These are phyloP conservation scores for Lotmaria passim DNA, from an alignment of 208 protist genomes.

Conservation along the genomic window DNA sequence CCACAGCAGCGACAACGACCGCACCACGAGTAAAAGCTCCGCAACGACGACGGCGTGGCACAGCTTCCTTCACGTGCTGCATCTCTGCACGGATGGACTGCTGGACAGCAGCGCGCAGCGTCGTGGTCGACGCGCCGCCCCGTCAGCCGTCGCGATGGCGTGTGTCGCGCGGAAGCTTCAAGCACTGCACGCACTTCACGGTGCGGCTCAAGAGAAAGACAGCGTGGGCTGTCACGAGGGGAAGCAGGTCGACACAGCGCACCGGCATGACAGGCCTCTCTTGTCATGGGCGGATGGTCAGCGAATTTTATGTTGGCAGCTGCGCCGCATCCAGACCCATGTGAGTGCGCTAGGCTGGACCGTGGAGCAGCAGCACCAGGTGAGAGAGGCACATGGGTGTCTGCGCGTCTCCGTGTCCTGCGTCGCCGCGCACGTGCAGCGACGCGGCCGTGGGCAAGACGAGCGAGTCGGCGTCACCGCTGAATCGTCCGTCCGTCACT, in stretches of 20 bases:
- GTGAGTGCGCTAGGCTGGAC: slow-evolving; percentile 22
- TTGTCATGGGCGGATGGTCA: slow-evolving; percentile 6
- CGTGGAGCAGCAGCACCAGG: slow-evolving; percentile 22
- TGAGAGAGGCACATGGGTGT: slow-evolving; percentile 1
- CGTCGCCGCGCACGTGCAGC: neutral
- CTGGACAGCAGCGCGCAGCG: slow-evolving; percentile 16
- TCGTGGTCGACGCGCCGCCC: slow-evolving; percentile 16
- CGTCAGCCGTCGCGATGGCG: slow-evolving; percentile 7
- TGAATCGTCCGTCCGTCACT: neutral
- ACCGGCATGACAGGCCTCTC: too few relatives aligned
- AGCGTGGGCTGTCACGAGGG: too few relatives aligned
- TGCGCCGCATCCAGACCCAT: slow-evolving; percentile 14
- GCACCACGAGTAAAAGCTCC: neutral
- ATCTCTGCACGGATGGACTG: slow-evolving; percentile 19
- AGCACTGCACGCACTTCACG: neutral
- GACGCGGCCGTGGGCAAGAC: too few relatives aligned
- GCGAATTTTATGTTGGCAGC: slow-evolving; percentile 28
- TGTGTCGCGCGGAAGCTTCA: slow-evolving; percentile 9
- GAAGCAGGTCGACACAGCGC: too few relatives aligned
- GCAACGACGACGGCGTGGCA: slow-evolving; percentile 8
- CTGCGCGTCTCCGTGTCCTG: neutral
- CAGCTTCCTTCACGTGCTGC: slow-evolving; percentile 29
- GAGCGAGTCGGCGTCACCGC: neutral
- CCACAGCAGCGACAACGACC: neutral
- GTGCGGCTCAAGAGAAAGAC: too few relatives aligned